A percentile compares a stretch with the other conserved stretches of the same genome.
phyloP scores from a whole-genome alignment of 805 yeast genomes.

The Saccharomycopsis capsularis region DNA sequence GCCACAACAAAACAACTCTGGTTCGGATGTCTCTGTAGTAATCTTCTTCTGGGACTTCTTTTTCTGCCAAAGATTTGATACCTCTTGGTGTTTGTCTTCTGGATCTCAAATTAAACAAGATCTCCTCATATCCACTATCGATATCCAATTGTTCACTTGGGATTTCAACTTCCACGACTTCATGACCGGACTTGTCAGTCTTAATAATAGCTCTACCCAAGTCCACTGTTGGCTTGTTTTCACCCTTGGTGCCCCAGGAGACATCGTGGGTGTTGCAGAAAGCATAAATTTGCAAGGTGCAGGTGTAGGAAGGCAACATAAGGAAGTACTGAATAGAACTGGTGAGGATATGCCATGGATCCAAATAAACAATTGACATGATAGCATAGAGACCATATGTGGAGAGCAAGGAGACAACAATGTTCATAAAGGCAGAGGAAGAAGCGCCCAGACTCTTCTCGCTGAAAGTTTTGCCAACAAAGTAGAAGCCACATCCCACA shows the following conservation, averaged over 20 bases:
- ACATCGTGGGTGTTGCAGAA: conserved; percentile 98
- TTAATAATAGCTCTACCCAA: conserved; percentile 77
- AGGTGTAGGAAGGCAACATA: conserved; percentile 84
- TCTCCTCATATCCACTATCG: conserved; percentile 74
- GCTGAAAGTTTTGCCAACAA: conserved; percentile 54
- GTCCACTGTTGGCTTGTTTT: conserved; percentile 60
- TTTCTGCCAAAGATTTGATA: conserved; percentile 36
- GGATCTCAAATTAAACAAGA: conserved; percentile 64
- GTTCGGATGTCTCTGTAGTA: conserved; percentile 94
- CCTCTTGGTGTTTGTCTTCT: conserved; percentile 54
- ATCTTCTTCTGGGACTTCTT: conserved; percentile 51
- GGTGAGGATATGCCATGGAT: conserved; percentile 94
- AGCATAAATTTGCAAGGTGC: conserved; percentile 91
- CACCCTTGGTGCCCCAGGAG: conserved; percentile 99
- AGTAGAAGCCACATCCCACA: conserved; percentile 72
- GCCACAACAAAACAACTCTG: conserved; percentile 92
- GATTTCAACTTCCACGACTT: conserved; percentile 74
- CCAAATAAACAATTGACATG: conserved; percentile 79
- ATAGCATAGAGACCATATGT: conserved; percentile 85
- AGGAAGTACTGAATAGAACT: conserved; percentile 84
- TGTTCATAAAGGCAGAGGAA: conserved; percentile 55
- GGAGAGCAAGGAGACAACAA: conserved; percentile 77
- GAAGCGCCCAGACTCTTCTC: conserved; percentile 31
- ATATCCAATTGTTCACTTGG: conserved; percentile 65
- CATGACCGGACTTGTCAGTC: conserved; percentile 75